These are phyloP conservation scores for Epichloe glyceriae DNA, from an alignment of 2,329 filamentous ascomycete species.

Conservation along the genomic window DNA sequence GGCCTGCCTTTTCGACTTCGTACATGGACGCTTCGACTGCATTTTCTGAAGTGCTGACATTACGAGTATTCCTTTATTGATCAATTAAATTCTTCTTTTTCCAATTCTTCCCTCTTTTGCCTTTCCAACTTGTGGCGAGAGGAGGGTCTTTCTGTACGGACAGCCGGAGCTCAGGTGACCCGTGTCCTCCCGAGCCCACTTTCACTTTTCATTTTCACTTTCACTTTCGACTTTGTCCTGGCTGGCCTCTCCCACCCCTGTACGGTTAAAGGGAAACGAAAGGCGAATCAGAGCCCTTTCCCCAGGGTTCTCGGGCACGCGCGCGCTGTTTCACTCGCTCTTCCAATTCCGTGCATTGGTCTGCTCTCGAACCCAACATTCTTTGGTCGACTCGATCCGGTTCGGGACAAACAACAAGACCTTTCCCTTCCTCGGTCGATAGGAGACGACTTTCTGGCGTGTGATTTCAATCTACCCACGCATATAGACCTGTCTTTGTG, in stretches of 20 bases:
- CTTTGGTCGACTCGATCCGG: neutral
- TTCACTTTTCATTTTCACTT: neutral
- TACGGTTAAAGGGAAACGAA: neutral
- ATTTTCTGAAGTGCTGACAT: neutral
- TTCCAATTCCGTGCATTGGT: neutral
- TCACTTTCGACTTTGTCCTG: neutral
- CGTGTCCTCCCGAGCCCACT: slow-evolving; percentile 5
- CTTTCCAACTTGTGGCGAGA: neutral
- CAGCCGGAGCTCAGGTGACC: neutral
- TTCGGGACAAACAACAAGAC: neutral
- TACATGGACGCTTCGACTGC: neutral
- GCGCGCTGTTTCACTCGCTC: neutral
- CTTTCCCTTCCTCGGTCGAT: neutral
- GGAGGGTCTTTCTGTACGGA: neutral
- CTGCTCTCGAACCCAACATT: too few relatives aligned
- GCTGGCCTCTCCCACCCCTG: neutral
- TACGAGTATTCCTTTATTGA: neutral
- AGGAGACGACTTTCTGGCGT: neutral
- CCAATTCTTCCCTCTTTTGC: neutral
- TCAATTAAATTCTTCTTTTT: neutral
- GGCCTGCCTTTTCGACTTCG: neutral
- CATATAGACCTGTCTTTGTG: neutral
- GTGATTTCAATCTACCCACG: too few relatives aligned
- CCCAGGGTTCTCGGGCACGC: neutral
- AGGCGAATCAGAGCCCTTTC: neutral